Base-by-base conservation (phyloP, 148 eudicot species). In the Chenopodium album region DNA sequence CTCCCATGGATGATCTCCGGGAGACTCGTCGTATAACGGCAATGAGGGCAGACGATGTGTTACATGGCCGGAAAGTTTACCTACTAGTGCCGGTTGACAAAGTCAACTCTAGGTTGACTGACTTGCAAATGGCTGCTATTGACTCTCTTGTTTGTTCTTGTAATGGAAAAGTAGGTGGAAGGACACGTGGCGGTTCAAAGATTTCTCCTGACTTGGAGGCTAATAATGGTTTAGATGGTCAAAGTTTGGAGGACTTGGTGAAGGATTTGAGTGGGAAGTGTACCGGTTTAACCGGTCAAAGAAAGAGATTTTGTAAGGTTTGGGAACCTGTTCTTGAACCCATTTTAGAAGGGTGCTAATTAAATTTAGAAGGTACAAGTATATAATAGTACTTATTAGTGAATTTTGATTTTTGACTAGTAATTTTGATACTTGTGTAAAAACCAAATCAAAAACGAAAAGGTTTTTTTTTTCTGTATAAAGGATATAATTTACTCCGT, bases 311-410 rank as follows among this genome's bases (percentile, higher is more conserved):
- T 75, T 71, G 76, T 31, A 68, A 87, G 76, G 46, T 75, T 41
- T 88, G 88, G 90, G 79, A 20, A 9, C 90, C 90, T 37, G 86
- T 73, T 65, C 83, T 88, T 26, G 90, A 88, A 50, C 81, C 90
- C 7, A 88, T 88, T 46, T 66, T 71, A 19, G 90, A 88, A 75
- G 82, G 65, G 6, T 78, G 78, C 29, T 81, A 41, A 41, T 41
- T 41, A 72, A 75, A 65, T 9, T 62, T 19, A 44, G 50, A 22
- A 9, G 0, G n/a, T 72, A 72, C 2, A 37, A 37, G 75, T 71
- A 44, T 41, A 7, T 20, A 2, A 31, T 31, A 41, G 44, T 41
- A 41, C 44, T 6, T 5, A 37, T 37, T 41, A 41, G 44, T 41
- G 44, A 41, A 0, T 41, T 41, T 41, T 41, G 7, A 41, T 5